phyloP scores from a whole-genome alignment of 2,329 filamentous ascomycete species.

The Ceratocystis diversiconidia region DNA sequence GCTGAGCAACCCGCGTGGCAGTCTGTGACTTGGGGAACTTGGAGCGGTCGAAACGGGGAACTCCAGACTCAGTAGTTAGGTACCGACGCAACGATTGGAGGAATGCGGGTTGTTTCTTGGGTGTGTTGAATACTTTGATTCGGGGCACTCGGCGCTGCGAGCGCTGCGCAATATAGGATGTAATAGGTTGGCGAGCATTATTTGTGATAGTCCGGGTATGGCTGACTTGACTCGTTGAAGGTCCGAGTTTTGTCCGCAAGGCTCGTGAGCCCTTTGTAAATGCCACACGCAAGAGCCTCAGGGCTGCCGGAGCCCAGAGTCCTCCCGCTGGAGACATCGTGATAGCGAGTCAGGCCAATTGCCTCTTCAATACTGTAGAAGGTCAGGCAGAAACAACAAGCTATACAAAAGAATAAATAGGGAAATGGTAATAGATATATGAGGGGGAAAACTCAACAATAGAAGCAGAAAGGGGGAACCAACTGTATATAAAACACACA shows the following conservation, averaged over 20 bases:
- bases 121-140: slow-evolving; percentile 15
- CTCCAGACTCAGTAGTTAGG: slow-evolving; percentile 14
- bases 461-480: neutral
- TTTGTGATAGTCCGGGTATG: slow-evolving; percentile 35
- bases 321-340: slow-evolving; percentile 43
- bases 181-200: slow-evolving; percentile 36
- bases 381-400: slow-evolving; percentile 8
- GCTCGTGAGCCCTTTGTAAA: slow-evolving; percentile 37
- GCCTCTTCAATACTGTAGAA: slow-evolving; percentile 5
- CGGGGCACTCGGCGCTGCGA: slow-evolving; percentile 31
- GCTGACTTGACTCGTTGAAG: slow-evolving; percentile 31
- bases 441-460: neutral
- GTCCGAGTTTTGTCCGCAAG: slow-evolving; percentile 36
- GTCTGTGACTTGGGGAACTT: slow-evolving; percentile 17
- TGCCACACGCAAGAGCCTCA: slow-evolving; percentile 40
- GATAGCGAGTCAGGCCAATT: slow-evolving; percentile 5
- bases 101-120: slow-evolving; percentile 13
- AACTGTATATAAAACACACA: slow-evolving; percentile 14
- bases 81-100: slow-evolving; percentile 16
- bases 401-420: slow-evolving; percentile 8
- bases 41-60: slow-evolving; percentile 16
- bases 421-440: slow-evolving; percentile 2
- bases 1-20: slow-evolving; percentile 15
- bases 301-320: slow-evolving; percentile 42
- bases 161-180: slow-evolving; percentile 36